phyloP scores from a whole-genome alignment of 73 alveolate genomes.

The Stentor coeruleus region DNA sequence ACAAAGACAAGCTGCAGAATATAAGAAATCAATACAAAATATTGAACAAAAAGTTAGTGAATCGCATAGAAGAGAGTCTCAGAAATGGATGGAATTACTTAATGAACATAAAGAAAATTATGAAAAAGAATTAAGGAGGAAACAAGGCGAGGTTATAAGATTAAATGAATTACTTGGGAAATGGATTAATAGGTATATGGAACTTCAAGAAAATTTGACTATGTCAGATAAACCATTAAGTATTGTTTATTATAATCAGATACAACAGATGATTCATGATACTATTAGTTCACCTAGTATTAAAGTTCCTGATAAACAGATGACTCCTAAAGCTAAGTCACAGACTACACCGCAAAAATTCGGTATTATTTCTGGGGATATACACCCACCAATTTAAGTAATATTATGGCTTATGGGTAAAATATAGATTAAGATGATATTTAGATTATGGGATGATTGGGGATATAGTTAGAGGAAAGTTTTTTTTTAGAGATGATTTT shows the following conservation, averaged over 20 bases:
- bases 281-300: background rate
- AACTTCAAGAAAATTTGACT: background rate
- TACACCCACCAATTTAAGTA: too few relatives aligned
- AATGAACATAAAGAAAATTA: background rate
- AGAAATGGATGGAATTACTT: slow-evolving; percentile 1
- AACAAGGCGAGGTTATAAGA: slow-evolving; percentile 12
- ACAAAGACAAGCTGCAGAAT: background rate
- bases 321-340: background rate
- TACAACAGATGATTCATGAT: background rate
- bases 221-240: background rate
- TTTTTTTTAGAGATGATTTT: too few relatives aligned
- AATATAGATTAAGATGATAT: too few relatives aligned
- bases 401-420: too few relatives aligned
- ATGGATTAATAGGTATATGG: slow-evolving; percentile 22
- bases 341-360: background rate
- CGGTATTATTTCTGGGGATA: background rate
- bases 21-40: background rate
- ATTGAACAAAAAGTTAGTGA: background rate
- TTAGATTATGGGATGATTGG: too few relatives aligned
- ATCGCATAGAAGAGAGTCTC: background rate
- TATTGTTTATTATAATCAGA: background rate
- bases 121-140: slow-evolving; percentile 14
- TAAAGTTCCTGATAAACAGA: background rate
- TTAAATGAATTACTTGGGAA: slow-evolving; percentile 3
- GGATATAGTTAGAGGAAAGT: too few relatives aligned